phyloP scores from a whole-genome alignment of 495 filamentous ascomycete genomes.

The Elasticomyces elasticus region DNA sequence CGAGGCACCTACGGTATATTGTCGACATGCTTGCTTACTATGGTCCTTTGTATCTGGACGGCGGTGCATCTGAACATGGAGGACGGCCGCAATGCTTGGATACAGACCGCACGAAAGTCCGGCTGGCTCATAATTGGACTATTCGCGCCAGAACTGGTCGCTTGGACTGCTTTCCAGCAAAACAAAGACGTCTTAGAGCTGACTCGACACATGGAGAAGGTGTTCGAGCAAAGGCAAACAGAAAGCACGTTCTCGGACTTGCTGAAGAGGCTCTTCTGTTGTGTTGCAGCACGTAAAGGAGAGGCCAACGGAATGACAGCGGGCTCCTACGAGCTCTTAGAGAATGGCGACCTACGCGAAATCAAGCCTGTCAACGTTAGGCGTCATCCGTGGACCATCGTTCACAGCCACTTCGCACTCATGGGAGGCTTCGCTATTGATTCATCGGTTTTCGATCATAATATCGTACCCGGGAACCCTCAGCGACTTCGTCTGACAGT shows the following conservation, averaged over 20 bases:
- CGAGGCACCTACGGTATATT: slow-evolving; percentile 35
- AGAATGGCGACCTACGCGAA: no score
- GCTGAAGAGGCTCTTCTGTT: background rate
- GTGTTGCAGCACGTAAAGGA: background rate
- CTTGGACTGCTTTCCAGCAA: slow-evolving; percentile 15
- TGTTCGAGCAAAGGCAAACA: background rate
- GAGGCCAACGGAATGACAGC: background rate
- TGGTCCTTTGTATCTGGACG: slow-evolving; percentile 36
- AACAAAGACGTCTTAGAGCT: background rate
- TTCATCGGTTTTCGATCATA: background rate
- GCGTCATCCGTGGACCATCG: slow-evolving; percentile 29
- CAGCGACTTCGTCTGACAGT: slow-evolving; percentile 5
- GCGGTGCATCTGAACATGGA: slow-evolving; percentile 37
- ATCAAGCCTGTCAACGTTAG: no score
- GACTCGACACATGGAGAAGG: background rate
- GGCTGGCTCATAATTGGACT: slow-evolving; percentile 28
- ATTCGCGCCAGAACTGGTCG: slow-evolving; percentile 30
- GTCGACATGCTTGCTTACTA: slow-evolving; percentile 32
- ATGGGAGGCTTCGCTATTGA: slow-evolving; percentile 37
- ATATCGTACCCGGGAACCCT: slow-evolving; percentile 12
- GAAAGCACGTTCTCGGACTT: background rate
- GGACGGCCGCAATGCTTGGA: background rate
- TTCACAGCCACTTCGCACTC: slow-evolving; percentile 34
- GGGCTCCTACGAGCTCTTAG: background rate
- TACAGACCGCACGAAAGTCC: slow-evolving; percentile 20